Conservation (phyloP, 306 rosid genomes). For the Fragaria vesca region DNA sequence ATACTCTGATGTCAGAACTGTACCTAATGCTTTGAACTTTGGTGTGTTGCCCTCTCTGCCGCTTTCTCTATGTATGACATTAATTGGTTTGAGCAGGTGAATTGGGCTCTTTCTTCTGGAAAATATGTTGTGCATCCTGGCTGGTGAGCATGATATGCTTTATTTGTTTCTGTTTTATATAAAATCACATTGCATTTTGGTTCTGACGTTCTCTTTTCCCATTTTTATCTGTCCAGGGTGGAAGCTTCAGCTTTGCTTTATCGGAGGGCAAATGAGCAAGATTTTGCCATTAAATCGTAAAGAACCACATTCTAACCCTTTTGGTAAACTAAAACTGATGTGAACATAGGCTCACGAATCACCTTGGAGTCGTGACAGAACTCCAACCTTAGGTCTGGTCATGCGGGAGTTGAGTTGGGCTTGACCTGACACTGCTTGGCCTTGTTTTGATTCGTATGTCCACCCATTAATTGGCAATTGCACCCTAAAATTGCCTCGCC, state of each 20-base stretch:
- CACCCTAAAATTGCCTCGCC: conserved; percentile 6
- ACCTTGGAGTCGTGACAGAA: conserved; percentile 22
- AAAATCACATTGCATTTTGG: not conserved
- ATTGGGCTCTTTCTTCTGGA: conserved; percentile 78
- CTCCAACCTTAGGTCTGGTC: conserved; percentile 10
- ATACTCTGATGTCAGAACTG: conserved; percentile 4
- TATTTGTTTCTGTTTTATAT: not conserved
- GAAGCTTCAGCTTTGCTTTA: conserved; percentile 99
- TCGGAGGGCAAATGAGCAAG: conserved; percentile 94
- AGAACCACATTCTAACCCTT: conserved; percentile 35
- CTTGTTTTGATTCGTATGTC: conserved; percentile 19
- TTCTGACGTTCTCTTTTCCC: conserved; percentile 22
- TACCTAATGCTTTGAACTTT: not conserved
- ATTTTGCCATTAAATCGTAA: conserved; percentile 77
- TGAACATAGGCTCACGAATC: conserved; percentile 38
- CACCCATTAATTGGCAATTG: conserved; percentile 15
- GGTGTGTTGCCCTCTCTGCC: not conserved
- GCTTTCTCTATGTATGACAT: conserved; percentile 2
- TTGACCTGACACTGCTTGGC: conserved; percentile 30
- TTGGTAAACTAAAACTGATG: conserved; percentile 46
- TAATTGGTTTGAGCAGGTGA: conserved; percentile 65
- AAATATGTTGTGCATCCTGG: conserved; percentile 89
- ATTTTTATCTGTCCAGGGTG: conserved; percentile 59
- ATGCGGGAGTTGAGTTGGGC: conserved; percentile 27
- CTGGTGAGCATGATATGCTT: conserved; percentile 56